Evolutionary conservation across 257 asterid species (phyloP).

Genomic region (Salvia miltiorrhiza): DNA sequence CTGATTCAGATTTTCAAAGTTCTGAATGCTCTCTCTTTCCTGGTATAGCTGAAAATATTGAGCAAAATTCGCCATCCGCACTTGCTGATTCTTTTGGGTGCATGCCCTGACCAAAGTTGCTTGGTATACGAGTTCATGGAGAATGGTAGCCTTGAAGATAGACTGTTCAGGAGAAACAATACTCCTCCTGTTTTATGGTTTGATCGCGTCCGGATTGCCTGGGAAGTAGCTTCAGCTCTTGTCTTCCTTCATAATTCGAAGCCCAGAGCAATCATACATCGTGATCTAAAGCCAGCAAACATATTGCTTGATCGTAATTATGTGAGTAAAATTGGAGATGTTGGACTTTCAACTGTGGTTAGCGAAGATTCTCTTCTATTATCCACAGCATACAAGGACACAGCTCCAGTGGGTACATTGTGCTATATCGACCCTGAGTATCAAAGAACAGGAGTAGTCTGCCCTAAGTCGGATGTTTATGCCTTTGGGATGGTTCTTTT

Average conservation of each 20-base stretch:
- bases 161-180: constrained; percentile 43
- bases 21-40: constrained; percentile 14
- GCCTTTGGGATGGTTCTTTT: constrained; percentile 75
- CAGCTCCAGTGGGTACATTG: constrained; percentile 62
- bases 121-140: constrained; percentile 89
- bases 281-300: constrained; percentile 91
- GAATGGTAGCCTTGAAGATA: constrained; percentile 83
- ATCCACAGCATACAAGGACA: constrained; percentile 37
- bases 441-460: constrained; percentile 67
- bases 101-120: constrained; percentile 73
- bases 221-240: constrained; percentile 90
- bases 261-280: constrained; percentile 74
- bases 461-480: constrained; percentile 70
- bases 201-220: constrained; percentile 70
- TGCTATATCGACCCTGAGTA: constrained; percentile 93
- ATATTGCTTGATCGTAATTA: constrained; percentile 72
- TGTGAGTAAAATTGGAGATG: constrained; percentile 85
- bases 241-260: constrained; percentile 71
- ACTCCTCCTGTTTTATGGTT: constrained; percentile 72
- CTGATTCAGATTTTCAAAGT: constrained; percentile 6
- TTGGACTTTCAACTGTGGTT: constrained; percentile 71
- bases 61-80: constrained; percentile 83
- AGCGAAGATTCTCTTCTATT: constrained; percentile 33
- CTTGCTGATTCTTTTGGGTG: constrained; percentile 84
- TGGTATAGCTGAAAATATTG: constrained; percentile 64